These are phyloP conservation scores for Sporormia fimetaria DNA, from an alignment of 495 filamentous ascomycete species.

Conservation along the genomic window DNA sequence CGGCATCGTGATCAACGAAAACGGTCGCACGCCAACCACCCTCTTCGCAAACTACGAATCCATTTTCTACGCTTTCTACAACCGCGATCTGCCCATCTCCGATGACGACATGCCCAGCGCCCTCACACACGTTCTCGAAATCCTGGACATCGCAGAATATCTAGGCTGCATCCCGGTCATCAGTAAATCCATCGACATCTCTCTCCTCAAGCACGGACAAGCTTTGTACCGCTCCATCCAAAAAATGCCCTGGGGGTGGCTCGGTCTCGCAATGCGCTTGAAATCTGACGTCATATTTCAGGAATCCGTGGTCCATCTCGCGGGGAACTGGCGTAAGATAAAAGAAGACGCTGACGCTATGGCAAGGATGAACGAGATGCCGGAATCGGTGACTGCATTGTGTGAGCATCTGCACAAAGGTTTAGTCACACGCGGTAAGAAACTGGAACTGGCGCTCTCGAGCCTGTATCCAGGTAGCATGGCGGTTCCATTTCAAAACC, in stretches of 20 bases:
- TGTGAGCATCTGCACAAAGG: constrained; percentile 27
- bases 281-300: constrained; percentile 37
- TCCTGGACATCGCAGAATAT: constrained; percentile 37
- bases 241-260: constrained; percentile 34
- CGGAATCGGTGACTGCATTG: constrained; percentile 33
- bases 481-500: neutral
- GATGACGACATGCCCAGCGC: constrained; percentile 23
- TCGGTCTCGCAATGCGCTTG: constrained; percentile 33
- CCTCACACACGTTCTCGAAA: constrained; percentile 25
- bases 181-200: constrained; percentile 31
- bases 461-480: constrained; percentile 11
- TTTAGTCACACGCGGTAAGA: constrained; percentile 32
- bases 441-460: constrained; percentile 11
- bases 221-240: constrained; percentile 34
- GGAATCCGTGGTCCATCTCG: constrained; percentile 40
- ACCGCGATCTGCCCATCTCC: constrained; percentile 26
- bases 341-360: constrained; percentile 1
- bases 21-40: constrained; percentile 19
- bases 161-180: constrained; percentile 34
- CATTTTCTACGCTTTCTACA: constrained; percentile 38
- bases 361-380: constrained; percentile 15
- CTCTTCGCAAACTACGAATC: constrained; percentile 30
- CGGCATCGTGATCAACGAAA: constrained; percentile 19
- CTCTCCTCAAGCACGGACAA: constrained; percentile 35
- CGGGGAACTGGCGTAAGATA: constrained; percentile 33